Conservation (phyloP, 2,329 filamentous ascomycete species). For the Neofusicoccum kwambonambiense region DNA sequence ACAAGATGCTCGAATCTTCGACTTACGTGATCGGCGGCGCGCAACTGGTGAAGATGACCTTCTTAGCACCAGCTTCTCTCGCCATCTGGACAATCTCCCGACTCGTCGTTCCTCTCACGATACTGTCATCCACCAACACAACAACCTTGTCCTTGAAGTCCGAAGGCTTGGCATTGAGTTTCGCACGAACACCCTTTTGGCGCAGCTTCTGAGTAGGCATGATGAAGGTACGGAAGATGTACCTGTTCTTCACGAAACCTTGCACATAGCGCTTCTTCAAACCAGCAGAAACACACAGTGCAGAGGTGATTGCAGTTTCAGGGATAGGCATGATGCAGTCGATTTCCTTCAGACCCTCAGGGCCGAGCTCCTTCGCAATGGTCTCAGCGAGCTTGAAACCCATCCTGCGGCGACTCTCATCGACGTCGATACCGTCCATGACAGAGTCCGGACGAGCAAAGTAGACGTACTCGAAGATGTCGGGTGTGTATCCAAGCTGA, state of each 20-base stretch:
- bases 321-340: constrained; percentile 83
- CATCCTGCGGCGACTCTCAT: constrained; percentile 83
- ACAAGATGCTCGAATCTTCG: background rate
- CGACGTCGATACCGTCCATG: constrained; percentile 86
- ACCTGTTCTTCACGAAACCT: constrained; percentile 86
- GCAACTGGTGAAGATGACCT: constrained; percentile 80
- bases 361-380: constrained; percentile 65
- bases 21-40: constrained; percentile 70
- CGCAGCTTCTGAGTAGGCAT: constrained; percentile 79
- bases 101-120: constrained; percentile 82
- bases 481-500: constrained; percentile 70
- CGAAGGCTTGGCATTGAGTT: constrained; percentile 80
- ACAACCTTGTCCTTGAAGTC: constrained; percentile 83
- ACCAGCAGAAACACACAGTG: constrained; percentile 70
- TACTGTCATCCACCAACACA: constrained; percentile 82
- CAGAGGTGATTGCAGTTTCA: constrained; percentile 79
- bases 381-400: constrained; percentile 75
- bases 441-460: constrained; percentile 78
- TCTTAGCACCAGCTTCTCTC: constrained; percentile 75
- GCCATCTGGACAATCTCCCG: constrained; percentile 82
- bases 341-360: constrained; percentile 70
- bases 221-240: constrained; percentile 85
- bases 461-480: constrained; percentile 88
- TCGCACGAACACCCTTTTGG: constrained; percentile 83
- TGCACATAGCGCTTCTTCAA: constrained; percentile 76